Conservation (phyloP, 768 basidiomycete genomes). For the Mycena filopes region DNA sequence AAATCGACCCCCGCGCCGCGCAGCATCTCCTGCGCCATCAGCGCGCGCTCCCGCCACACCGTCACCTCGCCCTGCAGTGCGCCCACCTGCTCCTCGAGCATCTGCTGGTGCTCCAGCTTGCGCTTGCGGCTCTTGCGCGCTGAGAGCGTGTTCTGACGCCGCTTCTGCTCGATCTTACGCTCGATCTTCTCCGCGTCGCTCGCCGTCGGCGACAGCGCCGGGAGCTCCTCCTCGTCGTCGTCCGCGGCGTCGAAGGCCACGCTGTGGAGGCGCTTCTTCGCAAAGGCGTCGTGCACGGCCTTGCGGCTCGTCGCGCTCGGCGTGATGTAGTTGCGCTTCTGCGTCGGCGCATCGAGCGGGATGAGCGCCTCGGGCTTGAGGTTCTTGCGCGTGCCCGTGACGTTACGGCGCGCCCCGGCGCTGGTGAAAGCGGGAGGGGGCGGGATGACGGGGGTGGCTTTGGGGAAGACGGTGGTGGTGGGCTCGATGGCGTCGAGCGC, state of each 20-base stretch:
- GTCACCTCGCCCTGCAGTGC: slow-evolving; percentile 56
- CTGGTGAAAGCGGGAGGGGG: not conserved
- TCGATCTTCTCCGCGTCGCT: slow-evolving; percentile 65
- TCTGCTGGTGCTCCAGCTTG: slow-evolving; percentile 68
- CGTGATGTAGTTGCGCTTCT: slow-evolving; percentile 63
- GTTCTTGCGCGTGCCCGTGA: slow-evolving; percentile 63
- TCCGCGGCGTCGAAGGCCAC: slow-evolving; percentile 41
- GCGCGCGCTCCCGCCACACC: slow-evolving; percentile 57
- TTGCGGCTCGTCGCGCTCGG: slow-evolving; percentile 69
- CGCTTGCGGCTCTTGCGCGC: slow-evolving; percentile 71
- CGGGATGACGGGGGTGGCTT: slow-evolving; percentile 10
- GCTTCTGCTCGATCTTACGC: slow-evolving; percentile 73
- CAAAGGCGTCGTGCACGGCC: slow-evolving; percentile 62
- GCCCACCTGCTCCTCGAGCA: slow-evolving; percentile 57
- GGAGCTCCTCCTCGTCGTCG: slow-evolving; percentile 42
- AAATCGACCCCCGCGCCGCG: slow-evolving; percentile 46
- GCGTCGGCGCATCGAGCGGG: slow-evolving; percentile 64
- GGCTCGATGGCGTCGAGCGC: slow-evolving; percentile 19
- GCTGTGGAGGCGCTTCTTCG: slow-evolving; percentile 54
- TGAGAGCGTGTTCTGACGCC: slow-evolving; percentile 74
- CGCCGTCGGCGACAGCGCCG: slow-evolving; percentile 34
- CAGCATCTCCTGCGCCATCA: slow-evolving; percentile 49
- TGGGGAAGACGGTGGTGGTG: not conserved
- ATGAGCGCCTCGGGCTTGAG: slow-evolving; percentile 59
- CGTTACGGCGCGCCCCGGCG: not conserved